phyloP scores from a whole-genome alignment of 768 basidiomycete genomes.

The Rhizopogon salebrosus region DNA sequence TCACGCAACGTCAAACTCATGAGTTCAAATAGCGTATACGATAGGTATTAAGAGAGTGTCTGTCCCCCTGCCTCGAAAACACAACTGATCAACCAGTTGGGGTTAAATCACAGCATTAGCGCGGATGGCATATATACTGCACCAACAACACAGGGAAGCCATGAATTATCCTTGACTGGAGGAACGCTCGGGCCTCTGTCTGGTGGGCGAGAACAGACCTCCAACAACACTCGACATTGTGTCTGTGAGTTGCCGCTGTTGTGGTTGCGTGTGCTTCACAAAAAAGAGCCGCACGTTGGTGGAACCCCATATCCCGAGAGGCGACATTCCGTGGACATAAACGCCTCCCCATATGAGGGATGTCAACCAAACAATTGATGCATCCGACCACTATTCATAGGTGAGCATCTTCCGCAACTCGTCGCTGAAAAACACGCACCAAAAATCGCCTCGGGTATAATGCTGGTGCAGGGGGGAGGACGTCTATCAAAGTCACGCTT shows the following conservation, averaged over 20 bases:
- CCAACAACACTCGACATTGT: slow-evolving; percentile 80
- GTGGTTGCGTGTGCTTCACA: slow-evolving; percentile 76
- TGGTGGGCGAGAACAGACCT: slow-evolving; percentile 54
- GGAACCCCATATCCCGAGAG: slow-evolving; percentile 84
- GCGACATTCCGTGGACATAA: slow-evolving; percentile 85
- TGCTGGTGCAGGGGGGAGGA: slow-evolving; percentile 68
- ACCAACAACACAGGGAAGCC: not conserved
- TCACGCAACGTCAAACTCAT: too few species aligned
- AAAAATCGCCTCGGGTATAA: slow-evolving; percentile 69
- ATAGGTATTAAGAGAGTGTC: too few species aligned
- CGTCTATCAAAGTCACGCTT: slow-evolving; percentile 59
- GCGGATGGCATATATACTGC: not conserved
- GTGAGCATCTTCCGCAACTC: not conserved
- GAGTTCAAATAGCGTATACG: too few species aligned
- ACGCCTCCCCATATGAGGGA: slow-evolving; percentile 95
- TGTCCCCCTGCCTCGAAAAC: too few species aligned
- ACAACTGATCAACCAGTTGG: not conserved
- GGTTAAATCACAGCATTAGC: not conserved
- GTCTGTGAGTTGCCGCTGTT: slow-evolving; percentile 69
- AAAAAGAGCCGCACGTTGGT: slow-evolving; percentile 88
- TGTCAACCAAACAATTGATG: slow-evolving; percentile 87
- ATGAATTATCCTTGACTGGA: slow-evolving; percentile 4
- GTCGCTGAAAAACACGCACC: slow-evolving; percentile 36
- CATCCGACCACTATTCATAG: slow-evolving; percentile 78
- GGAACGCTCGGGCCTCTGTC: slow-evolving; percentile 22